These are phyloP conservation scores for Phytomonas sp. DNA, from an alignment of 208 protist species.

Conservation along the genomic window DNA sequence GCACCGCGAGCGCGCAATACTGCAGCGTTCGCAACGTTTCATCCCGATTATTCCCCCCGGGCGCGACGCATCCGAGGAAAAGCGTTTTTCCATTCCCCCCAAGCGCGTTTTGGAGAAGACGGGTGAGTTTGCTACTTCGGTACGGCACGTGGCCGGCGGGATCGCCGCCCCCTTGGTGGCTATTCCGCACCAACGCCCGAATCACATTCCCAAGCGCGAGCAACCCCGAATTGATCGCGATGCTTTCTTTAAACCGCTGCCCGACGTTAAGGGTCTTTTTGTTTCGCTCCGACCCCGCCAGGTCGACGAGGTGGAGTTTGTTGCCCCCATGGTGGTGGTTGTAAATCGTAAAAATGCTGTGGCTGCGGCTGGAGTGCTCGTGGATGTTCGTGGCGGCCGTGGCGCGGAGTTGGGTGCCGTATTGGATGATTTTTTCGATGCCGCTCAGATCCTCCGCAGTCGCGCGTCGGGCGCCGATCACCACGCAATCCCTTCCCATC, in stretches of 20 bases:
- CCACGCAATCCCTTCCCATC: background rate
- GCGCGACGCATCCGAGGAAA: constrained; percentile 83
- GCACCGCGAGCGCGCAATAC: constrained; percentile 87
- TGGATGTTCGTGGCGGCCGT: constrained; percentile 90
- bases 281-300: constrained; percentile 86
- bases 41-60: constrained; percentile 57
- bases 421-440: constrained; percentile 60
- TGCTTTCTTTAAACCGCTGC: constrained; percentile 86
- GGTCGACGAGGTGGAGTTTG: constrained; percentile 89
- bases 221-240: constrained; percentile 89
- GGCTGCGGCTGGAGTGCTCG: constrained; percentile 75
- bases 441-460: constrained; percentile 45
- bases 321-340: constrained; percentile 42
- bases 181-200: constrained; percentile 62
- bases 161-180: constrained; percentile 1
- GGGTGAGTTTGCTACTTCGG: constrained; percentile 86
- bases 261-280: constrained; percentile 77
- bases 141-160: constrained; percentile 63
- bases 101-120: constrained; percentile 84
- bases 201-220: constrained; percentile 93
- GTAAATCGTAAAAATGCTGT: constrained; percentile 91
- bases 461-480: constrained; percentile 51
- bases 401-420: constrained; percentile 62
- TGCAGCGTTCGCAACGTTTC: constrained; percentile 87
- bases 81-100: constrained; percentile 81